These are phyloP conservation scores for Perkinsus chesapeaki DNA, from an alignment of 169 alveolate genomes.

Conservation along the genomic window DNA sequence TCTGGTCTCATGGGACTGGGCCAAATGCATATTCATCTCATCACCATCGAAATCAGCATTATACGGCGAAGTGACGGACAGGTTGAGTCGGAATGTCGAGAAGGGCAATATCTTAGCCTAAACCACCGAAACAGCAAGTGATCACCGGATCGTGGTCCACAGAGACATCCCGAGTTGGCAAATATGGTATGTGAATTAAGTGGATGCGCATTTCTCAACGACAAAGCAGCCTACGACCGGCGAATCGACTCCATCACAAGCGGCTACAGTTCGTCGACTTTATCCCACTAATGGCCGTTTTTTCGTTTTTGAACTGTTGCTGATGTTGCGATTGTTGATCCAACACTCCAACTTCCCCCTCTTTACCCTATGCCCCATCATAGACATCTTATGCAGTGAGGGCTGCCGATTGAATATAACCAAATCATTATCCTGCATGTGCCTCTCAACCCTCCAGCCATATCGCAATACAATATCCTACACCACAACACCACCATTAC, in stretches of 20 bases:
- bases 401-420: slow-evolving; percentile 99
- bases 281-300: too few relatives aligned
- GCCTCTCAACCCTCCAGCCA: slow-evolving; percentile 96
- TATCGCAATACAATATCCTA: slow-evolving; percentile 66
- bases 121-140: too few relatives aligned
- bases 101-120: slow-evolving; percentile 92
- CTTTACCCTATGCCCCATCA: slow-evolving; percentile 93
- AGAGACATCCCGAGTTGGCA: too few relatives aligned
- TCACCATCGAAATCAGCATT: slow-evolving; percentile 99
- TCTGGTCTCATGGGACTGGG: slow-evolving; percentile 94
- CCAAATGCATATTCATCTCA: slow-evolving; percentile 99
- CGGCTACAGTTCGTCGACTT: too few relatives aligned
- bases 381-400: slow-evolving; percentile 99
- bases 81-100: slow-evolving; percentile 96
- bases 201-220: too few relatives aligned
- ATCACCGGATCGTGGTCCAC: too few relatives aligned
- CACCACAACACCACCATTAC: slow-evolving; percentile 20
- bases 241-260: too few relatives aligned
- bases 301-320: too few relatives aligned
- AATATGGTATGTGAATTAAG: too few relatives aligned
- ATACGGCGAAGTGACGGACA: slow-evolving; percentile 98
- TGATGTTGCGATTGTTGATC: too few relatives aligned
- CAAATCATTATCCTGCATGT: slow-evolving; percentile 95
- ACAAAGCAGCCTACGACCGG: too few relatives aligned
- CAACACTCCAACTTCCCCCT: too few relatives aligned